These are phyloP conservation scores for Camelina sativa DNA, from an alignment of 345 rosid species.

Conservation along the genomic window DNA sequence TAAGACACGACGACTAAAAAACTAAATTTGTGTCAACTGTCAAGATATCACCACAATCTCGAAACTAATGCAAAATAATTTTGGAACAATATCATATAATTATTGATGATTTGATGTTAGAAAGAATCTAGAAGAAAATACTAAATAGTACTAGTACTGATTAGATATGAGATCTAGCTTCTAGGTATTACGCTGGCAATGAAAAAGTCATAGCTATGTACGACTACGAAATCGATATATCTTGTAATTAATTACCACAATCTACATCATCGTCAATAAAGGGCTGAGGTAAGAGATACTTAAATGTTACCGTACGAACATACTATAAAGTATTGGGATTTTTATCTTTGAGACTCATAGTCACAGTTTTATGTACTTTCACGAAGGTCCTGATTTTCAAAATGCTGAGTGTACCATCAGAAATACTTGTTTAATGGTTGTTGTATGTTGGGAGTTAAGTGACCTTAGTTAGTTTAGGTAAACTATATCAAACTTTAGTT, in stretches of 20 bases:
- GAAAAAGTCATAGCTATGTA: not conserved
- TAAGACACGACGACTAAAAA: not conserved
- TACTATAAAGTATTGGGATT: not conserved
- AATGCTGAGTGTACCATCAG: slow-evolving; percentile 9
- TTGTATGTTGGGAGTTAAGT: slow-evolving; percentile 20
- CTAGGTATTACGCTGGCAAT: slow-evolving; percentile 32
- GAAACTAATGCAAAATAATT: slow-evolving; percentile 8
- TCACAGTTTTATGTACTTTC: slow-evolving; percentile 18
- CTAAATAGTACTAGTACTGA: not conserved
- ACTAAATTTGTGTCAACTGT: slow-evolving; percentile 13
- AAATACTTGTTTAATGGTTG: slow-evolving; percentile 6
- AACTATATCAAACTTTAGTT: not conserved
- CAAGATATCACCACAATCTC: slow-evolving; percentile 8
- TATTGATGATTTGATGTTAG: slow-evolving; percentile 23
- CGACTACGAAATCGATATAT: not conserved
- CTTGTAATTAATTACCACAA: slow-evolving; percentile 26
- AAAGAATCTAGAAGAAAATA: slow-evolving; percentile 17
- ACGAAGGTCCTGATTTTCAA: not conserved
- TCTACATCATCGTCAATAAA: not conserved
- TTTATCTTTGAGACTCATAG: not conserved
- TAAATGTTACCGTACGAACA: slow-evolving; percentile 15
- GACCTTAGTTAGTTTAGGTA: not conserved
- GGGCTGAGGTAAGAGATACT: not conserved
- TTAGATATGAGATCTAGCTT: slow-evolving; percentile 30
- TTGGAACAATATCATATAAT: slow-evolving; percentile 1